These are phyloP conservation scores for Samsoniella hepiali DNA, from an alignment of 2,329 filamentous ascomycete species.

Conservation along the genomic window DNA sequence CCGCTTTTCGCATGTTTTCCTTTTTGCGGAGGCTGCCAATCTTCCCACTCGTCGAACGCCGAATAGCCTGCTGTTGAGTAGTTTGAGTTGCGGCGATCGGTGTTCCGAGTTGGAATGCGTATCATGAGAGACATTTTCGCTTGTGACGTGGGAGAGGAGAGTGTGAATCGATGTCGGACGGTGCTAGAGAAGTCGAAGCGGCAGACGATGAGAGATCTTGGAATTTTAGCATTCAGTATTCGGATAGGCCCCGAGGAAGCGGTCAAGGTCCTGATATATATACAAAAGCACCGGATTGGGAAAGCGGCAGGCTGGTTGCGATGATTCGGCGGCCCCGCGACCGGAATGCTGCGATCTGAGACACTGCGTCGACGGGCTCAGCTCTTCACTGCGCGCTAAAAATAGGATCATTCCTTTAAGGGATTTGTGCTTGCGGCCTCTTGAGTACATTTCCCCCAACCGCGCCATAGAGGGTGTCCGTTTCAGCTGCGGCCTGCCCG, in stretches of 20 bases:
- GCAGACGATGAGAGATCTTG: neutral
- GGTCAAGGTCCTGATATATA: neutral
- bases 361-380: neutral
- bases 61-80: neutral
- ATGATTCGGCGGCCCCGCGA: neutral
- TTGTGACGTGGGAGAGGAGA: neutral
- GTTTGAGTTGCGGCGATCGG: neutral
- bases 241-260: neutral
- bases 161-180: neutral
- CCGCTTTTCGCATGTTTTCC: neutral
- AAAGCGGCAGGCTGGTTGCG: neutral
- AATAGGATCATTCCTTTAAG: neutral
- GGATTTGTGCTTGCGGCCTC: neutral
- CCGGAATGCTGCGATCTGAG: constrained; percentile 7
- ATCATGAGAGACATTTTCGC: constrained; percentile 16
- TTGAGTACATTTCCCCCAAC: neutral
- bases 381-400: neutral
- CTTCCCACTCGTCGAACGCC: neutral
- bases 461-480: neutral
- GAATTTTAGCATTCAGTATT: too few species aligned
- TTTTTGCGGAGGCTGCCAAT: neutral
- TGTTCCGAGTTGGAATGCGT: neutral
- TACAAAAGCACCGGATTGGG: neutral
- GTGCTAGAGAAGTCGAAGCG: neutral
- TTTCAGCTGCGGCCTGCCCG: neutral